Evolutionary conservation across 2,329 filamentous ascomycete species (phyloP).

Genomic region (Fusarium humuli): DNA sequence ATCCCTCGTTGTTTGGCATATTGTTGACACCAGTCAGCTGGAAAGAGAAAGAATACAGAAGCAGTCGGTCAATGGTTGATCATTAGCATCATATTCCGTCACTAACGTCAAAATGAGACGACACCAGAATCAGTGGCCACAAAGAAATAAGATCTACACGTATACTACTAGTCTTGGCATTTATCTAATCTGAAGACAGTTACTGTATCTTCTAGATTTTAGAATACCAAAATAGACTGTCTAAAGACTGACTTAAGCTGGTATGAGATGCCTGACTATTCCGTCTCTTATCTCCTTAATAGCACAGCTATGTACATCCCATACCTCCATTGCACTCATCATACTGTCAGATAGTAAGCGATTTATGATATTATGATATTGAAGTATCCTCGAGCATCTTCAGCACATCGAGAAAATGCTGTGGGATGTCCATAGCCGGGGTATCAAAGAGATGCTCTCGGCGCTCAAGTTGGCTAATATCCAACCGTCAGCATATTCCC

Average conservation of each 20-base stretch:
- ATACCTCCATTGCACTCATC: neutral
- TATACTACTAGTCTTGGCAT: neutral
- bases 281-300: neutral
- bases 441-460: neutral
- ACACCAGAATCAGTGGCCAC: neutral
- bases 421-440: neutral
- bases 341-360: neutral
- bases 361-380: neutral
- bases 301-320: neutral
- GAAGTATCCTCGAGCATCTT: accelerated
- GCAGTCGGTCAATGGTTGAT: too few relatives aligned
- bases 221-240: neutral
- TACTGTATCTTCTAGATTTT: neutral
- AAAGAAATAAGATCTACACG: neutral
- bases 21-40: too few relatives aligned
- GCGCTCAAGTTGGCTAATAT: neutral
- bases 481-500: neutral
- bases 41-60: neutral
- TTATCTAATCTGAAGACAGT: neutral
- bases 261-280: neutral
- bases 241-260: neutral
- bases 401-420: too few relatives aligned
- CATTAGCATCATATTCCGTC: neutral
- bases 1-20: too few relatives aligned
- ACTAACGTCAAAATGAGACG: neutral